A percentile compares a stretch with the other conserved stretches of the same genome.
These are phyloP conservation scores for Euphorbia celastroides DNA, from an alignment of 441 rosid genomes.

Conservation along the genomic window DNA sequence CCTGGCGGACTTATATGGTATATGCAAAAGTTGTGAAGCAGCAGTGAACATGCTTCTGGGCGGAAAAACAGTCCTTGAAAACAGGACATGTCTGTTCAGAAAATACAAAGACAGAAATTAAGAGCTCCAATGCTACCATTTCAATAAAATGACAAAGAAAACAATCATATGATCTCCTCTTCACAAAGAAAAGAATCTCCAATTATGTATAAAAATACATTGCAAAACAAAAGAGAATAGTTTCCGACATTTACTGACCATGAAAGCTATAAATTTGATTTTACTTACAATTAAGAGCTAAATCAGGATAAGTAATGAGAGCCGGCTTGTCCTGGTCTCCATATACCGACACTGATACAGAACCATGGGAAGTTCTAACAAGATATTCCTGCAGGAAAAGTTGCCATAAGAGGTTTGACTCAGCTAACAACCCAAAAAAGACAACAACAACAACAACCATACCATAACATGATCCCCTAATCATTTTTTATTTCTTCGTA, in stretches of 20 bases:
- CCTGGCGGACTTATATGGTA: conserved; percentile 95
- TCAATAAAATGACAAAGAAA: conserved; percentile 1
- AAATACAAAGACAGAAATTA: conserved; percentile 8
- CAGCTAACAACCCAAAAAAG: not conserved
- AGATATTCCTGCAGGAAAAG: conserved; percentile 53
- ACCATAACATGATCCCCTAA: not conserved
- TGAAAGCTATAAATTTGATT: not conserved
- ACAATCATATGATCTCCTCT: not conserved
- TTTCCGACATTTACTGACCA: not conserved
- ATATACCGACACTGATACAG: conserved; percentile 68
- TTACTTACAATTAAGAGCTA: conserved; percentile 74
- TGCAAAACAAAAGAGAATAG: not conserved
- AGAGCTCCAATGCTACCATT: not conserved
- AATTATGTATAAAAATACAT: not conserved
- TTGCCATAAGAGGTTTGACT: not conserved
- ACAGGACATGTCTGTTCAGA: conserved; percentile 70
- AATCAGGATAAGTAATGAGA: conserved; percentile 85
- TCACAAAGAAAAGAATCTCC: not conserved
- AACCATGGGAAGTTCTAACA: conserved; percentile 61
- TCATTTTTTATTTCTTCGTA: not conserved
- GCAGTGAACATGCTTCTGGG: conserved; percentile 86
- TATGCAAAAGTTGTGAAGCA: conserved; percentile 89
- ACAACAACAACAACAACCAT: not conserved
- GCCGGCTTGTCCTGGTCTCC: conserved; percentile 97
- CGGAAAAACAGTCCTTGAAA: conserved; percentile 90